phyloP scores from a whole-genome alignment of 169 alveolate genomes.

The Eimeria maxima region DNA sequence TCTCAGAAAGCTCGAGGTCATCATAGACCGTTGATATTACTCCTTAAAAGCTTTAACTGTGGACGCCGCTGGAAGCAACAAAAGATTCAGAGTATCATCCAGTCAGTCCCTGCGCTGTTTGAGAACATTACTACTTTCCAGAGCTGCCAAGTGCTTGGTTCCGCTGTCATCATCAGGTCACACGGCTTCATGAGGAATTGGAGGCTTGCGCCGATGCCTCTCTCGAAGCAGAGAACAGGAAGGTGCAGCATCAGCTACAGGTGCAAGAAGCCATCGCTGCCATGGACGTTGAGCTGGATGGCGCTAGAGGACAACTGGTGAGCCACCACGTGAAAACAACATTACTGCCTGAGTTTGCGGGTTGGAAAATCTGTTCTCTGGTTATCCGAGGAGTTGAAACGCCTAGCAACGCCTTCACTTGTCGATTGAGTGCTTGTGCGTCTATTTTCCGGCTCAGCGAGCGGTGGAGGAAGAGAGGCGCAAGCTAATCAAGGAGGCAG shows the following conservation, averaged over 20 bases:
- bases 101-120: not conserved
- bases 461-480: slow-evolving; percentile 96
- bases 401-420: not conserved
- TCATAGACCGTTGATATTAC: not conserved
- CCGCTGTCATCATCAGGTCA: slow-evolving; percentile 86
- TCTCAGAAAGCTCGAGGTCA: slow-evolving; percentile 92
- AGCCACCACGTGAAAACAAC: not conserved
- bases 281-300: slow-evolving; percentile 93
- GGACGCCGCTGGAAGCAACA: not conserved
- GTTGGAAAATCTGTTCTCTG: not conserved
- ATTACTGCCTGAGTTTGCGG: not conserved
- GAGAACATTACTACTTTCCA: not conserved
- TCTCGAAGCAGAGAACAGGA: slow-evolving; percentile 92
- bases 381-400: not conserved
- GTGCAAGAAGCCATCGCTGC: slow-evolving; percentile 94
- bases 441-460: slow-evolving; percentile 77
- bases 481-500: slow-evolving; percentile 93
- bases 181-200: slow-evolving; percentile 92
- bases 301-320: slow-evolving; percentile 90
- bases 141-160: not conserved
- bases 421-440: not conserved
- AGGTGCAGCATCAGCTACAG: slow-evolving; percentile 92
- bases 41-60: not conserved
- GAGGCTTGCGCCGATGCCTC: slow-evolving; percentile 93
- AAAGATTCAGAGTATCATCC: not conserved